phyloP scores from a whole-genome alignment of 805 yeast genomes.

The Metschnikowia gruessii region DNA sequence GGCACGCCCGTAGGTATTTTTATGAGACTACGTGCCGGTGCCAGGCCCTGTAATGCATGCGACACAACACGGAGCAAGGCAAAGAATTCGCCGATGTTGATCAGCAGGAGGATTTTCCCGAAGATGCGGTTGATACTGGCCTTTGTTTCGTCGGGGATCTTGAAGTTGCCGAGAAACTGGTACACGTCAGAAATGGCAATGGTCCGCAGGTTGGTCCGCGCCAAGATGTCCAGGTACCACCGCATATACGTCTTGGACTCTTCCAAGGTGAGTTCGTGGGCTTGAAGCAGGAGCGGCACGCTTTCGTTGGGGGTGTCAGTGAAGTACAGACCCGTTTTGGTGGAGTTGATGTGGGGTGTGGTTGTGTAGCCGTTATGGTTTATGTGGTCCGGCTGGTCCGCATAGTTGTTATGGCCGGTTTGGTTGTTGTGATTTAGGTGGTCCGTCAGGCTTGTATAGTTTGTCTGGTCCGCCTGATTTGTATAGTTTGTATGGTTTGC shows the following conservation, averaged over 20 bases:
- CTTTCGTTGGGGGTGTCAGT: neutral
- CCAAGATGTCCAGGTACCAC: constrained; percentile 86
- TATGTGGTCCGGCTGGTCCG: no score
- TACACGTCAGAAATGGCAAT: constrained; percentile 77
- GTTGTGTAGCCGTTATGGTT: no score
- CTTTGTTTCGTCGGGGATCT: constrained; percentile 50
- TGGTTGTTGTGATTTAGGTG: no score
- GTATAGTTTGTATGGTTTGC: no score
- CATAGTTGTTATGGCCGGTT: no score
- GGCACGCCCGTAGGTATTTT: constrained; percentile 63
- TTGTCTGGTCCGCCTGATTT: no score
- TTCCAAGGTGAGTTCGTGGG: constrained; percentile 65
- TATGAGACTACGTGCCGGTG: constrained; percentile 56
- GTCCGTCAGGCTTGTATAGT: no score
- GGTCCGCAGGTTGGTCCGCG: constrained; percentile 64
- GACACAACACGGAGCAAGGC: constrained; percentile 79
- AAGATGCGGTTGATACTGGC: constrained; percentile 51
- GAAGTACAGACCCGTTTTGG: neutral
- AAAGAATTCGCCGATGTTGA: constrained; percentile 88
- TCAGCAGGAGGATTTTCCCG: constrained; percentile 48
- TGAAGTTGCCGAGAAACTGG: constrained; percentile 74
- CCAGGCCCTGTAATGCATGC: constrained; percentile 56
- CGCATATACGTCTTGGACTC: constrained; percentile 84
- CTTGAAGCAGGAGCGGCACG: constrained; percentile 62
- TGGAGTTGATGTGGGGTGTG: neutral